Evolutionary conservation across 805 yeast genomes (phyloP).

Genomic region (Zygosaccharomyces pseudorouxii): DNA sequence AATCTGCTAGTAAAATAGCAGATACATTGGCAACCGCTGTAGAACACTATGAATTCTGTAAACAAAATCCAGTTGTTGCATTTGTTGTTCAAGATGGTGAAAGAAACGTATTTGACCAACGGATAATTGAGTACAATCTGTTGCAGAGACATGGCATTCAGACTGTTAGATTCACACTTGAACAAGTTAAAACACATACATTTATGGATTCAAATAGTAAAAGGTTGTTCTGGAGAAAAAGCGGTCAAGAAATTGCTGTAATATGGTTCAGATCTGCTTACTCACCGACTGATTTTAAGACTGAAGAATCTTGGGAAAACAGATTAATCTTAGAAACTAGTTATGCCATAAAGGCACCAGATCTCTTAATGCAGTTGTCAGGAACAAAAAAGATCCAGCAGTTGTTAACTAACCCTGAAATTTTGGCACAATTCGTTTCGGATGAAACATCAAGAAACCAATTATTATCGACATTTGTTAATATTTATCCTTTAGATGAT

Average conservation of each 20-base stretch:
- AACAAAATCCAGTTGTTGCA: slow-evolving; percentile 51
- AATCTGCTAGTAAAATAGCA: slow-evolving; percentile 59
- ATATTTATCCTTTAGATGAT: slow-evolving; percentile 80
- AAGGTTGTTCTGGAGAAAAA: slow-evolving; percentile 49
- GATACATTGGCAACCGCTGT: slow-evolving; percentile 67
- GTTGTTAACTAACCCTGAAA: slow-evolving; percentile 55
- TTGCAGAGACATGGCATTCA: slow-evolving; percentile 51
- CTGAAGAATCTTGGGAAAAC: slow-evolving; percentile 69
- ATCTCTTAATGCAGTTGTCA: slow-evolving; percentile 79
- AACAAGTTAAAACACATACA: slow-evolving; percentile 47
- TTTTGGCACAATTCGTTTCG: slow-evolving; percentile 43
- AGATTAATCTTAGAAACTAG: slow-evolving; percentile 69
- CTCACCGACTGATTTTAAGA: slow-evolving; percentile 71
- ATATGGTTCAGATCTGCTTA: slow-evolving; percentile 91
- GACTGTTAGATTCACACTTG: slow-evolving; percentile 63
- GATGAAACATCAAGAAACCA: slow-evolving; percentile 34
- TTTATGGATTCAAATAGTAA: slow-evolving; percentile 36
- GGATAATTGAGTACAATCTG: slow-evolving; percentile 70
- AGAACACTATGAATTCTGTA: slow-evolving; percentile 41
- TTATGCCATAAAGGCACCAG: slow-evolving; percentile 86
- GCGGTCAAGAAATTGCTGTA: slow-evolving; percentile 72
- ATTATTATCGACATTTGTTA: slow-evolving; percentile 60
- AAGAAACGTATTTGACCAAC: slow-evolving; percentile 87
- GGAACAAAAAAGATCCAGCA: slow-evolving; percentile 96
- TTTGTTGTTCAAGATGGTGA: slow-evolving; percentile 83